Conservation (phyloP, 345 rosid species). For the Boechera retrofracta region DNA sequence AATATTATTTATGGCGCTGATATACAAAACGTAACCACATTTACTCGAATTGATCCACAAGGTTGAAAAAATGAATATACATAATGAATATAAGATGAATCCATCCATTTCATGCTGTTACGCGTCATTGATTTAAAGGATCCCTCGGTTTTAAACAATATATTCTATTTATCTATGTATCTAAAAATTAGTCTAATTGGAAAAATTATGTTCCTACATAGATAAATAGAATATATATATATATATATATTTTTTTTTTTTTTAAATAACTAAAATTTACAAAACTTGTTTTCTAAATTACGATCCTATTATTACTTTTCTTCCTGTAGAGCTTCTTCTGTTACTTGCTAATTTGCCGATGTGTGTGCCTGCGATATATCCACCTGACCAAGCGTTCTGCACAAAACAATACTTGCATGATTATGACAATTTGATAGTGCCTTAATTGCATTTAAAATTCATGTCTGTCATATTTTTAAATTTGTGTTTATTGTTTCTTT, state of each 20-base stretch:
- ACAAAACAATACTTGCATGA: neutral
- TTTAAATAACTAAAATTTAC: neutral
- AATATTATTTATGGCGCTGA: no score
- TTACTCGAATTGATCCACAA: no score
- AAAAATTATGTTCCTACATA: neutral
- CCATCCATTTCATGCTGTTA: no score
- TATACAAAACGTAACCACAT: no score
- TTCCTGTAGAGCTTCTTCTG: neutral
- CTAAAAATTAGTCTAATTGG: no score
- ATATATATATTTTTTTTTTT: no score
- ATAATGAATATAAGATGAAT: no score
- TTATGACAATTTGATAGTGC: neutral
- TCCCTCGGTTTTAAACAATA: no score
- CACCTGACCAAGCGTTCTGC: constrained; percentile 95
- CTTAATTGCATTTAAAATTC: neutral
- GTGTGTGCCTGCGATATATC: constrained; percentile 79
- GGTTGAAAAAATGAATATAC: no score
- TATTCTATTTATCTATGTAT: no score
- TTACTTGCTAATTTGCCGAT: constrained; percentile 58
- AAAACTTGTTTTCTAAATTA: neutral
- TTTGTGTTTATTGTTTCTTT: neutral
- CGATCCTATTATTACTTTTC: constrained; percentile 16
- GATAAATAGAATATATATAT: neutral
- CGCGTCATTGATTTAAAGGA: no score
- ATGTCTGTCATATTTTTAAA: neutral